A percentile compares a stretch with the other conserved stretches of the same genome.
Evolutionary conservation across 495 filamentous ascomycete species (phyloP).

Genomic region (Penicillium riverlandense): DNA sequence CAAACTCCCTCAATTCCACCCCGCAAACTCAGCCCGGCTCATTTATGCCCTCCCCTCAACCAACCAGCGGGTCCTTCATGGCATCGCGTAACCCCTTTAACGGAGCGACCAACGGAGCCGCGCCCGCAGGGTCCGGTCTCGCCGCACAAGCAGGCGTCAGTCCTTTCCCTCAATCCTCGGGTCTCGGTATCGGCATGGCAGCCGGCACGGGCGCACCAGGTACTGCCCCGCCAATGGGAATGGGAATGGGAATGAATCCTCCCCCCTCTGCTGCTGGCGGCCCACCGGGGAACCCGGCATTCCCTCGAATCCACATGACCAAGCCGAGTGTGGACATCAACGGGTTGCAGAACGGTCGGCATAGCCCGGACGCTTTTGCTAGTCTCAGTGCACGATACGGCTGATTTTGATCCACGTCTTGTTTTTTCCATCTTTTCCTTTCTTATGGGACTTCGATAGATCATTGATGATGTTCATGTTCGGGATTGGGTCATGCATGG

Average conservation of each 20-base stretch:
- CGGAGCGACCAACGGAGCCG: slow-evolving; percentile 11
- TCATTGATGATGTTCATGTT: not conserved
- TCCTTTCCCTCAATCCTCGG: slow-evolving; percentile 7
- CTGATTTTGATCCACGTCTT: slow-evolving; percentile 7
- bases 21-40: slow-evolving; percentile 16
- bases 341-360: slow-evolving; percentile 65
- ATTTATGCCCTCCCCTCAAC: slow-evolving; percentile 24
- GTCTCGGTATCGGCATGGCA: slow-evolving; percentile 14
- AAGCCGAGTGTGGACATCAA: slow-evolving; percentile 86
- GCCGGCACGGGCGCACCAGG: slow-evolving; percentile 8
- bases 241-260: slow-evolving; percentile 7
- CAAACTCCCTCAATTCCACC: slow-evolving; percentile 15
- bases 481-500: not conserved
- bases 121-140: slow-evolving; percentile 12
- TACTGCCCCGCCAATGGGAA: slow-evolving; percentile 13
- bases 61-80: slow-evolving; percentile 21
- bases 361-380: slow-evolving; percentile 97
- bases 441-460: slow-evolving; percentile 2
- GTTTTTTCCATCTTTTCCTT: not conserved
- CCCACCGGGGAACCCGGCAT: slow-evolving; percentile 5
- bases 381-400: slow-evolving; percentile 65
- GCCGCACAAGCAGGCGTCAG: slow-evolving; percentile 17
- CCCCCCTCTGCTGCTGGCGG: slow-evolving; percentile 4
- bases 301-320: slow-evolving; percentile 57
- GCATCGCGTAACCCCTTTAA: slow-evolving; percentile 38